A percentile compares a stretch with the other conserved stretches of the same genome.
Conservation (phyloP, 1,139 yeast species). For the Taiozyma onychis region DNA sequence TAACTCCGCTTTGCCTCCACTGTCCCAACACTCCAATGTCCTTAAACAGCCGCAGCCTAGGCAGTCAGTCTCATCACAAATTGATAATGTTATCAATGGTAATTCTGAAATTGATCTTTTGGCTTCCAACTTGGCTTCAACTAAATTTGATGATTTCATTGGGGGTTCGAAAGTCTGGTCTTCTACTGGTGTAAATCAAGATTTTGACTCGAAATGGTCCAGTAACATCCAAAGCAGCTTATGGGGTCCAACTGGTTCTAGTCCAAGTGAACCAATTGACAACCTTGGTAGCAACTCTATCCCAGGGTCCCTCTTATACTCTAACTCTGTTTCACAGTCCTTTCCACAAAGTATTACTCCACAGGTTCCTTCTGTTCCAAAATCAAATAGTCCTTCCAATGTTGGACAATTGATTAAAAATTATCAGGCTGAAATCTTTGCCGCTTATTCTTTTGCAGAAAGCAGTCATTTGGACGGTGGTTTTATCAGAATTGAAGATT, state of each 20-base stretch:
- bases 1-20: not conserved
- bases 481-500: conserved; percentile 4
- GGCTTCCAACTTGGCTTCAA: conserved; percentile 1
- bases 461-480: conserved; percentile 6
- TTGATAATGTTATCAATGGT: not conserved
- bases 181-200: not conserved
- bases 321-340: not conserved
- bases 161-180: conserved; percentile 1
- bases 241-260: not conserved
- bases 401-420: conserved; percentile 5
- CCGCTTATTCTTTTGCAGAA: conserved; percentile 8
- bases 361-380: not conserved
- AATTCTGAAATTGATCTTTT: conserved; percentile 8
- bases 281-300: not conserved
- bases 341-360: not conserved
- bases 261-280: not conserved
- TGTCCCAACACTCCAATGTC: not conserved
- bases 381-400: not conserved
- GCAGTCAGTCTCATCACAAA: not conserved
- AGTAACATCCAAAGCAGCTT: not conserved
- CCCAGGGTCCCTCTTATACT: not conserved
- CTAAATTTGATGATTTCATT: conserved; percentile 2
- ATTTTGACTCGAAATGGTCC: not conserved
- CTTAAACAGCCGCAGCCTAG: not conserved
- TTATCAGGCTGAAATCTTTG: conserved; percentile 8